Evolutionary conservation across 169 alveolate species (phyloP), one percentile per base, ranked within the genome.

Genomic region (Perkinsus olseni): DNA sequence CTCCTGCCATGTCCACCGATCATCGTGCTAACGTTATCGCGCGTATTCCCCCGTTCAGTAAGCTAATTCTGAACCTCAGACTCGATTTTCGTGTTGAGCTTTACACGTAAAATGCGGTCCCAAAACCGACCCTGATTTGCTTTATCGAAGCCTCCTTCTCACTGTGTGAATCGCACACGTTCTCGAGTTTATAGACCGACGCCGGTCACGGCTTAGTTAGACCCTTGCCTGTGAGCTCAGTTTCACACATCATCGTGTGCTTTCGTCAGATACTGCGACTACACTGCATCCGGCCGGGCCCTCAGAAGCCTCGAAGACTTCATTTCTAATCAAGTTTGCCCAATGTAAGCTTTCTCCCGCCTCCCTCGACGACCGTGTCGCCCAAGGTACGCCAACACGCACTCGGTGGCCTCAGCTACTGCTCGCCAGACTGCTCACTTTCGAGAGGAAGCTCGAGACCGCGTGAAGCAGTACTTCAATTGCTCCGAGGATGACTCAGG

Each of bases 331-430:
- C 90, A 50, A 17, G 95, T 92, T 28, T 93, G 62, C 82, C 82
- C 82, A 24, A 62, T 62, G 82, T 28, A 24, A 62, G 31, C 37
- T 28, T 24, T 62, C 82, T 24, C 82, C 17, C 4, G 28, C 17
- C 34, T 4, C 34, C 13, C 31, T 21, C 8, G 28, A 28, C 82
- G 4, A 28, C 31, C 37, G 17, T 62, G 10, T 24, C 34, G 1
- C 31, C 95, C 95, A 0, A 91, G 92, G 50, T 93, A 94, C 90
- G 96, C 95, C 92, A 95, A 95, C 92, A 94, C 95, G 31, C 96
- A 95, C 91, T 51, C 94, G 91, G 93, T 92, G 93, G 91, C 94
- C 36, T 92, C 95, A 0, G 94, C 96, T 20, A 93, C 95, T 10
- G 96, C 95, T 11, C 92, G 95, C 31, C 96, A 94, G 45, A 91